Conservation (phyloP, 129 eudicot species). For the Deinandra increscens region DNA sequence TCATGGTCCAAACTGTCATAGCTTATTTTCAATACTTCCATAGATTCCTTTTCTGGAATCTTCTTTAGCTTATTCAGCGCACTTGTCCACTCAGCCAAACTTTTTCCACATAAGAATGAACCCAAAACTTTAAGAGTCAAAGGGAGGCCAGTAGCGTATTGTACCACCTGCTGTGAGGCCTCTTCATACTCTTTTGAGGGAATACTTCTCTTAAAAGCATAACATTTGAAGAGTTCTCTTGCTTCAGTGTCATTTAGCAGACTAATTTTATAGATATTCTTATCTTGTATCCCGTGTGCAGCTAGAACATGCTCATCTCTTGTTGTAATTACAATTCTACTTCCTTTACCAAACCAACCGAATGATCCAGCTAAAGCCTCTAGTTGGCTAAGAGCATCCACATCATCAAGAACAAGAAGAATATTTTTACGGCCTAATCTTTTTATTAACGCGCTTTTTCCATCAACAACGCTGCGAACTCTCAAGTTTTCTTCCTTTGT, state of each 20-base stretch:
- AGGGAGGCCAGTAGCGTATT: conserved; percentile 27
- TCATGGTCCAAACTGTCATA: conserved; percentile 22
- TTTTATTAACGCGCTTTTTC: conserved; percentile 2
- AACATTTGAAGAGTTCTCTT: conserved; percentile 15
- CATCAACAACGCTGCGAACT: conserved; percentile 5
- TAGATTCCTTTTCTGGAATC: conserved; percentile 17
- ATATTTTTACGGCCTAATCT: conserved; percentile 23
- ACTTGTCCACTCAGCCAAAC: conserved; percentile 23
- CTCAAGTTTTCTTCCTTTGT: conserved; percentile 14
- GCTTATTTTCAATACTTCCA: conserved; percentile 26
- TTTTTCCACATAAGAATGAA: conserved; percentile 23
- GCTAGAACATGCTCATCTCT: conserved; percentile 2
- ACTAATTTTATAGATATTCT: conserved; percentile 14
- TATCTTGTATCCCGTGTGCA: conserved; percentile 7
- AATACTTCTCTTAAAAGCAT: conserved; percentile 21
- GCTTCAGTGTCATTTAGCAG: conserved; percentile 23
- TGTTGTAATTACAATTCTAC: neutral
- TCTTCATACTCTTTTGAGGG: conserved; percentile 22
- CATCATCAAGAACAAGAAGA: conserved; percentile 30
- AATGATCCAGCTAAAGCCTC: conserved; percentile 15
- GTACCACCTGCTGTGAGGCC: conserved; percentile 12
- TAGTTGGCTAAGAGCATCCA: conserved; percentile 21
- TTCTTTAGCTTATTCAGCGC: conserved; percentile 19
- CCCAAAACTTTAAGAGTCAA: conserved; percentile 28
- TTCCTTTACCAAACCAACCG: conserved; percentile 15